Evolutionary conservation across 2,329 filamentous ascomycete genomes (phyloP).

Genomic region (Thielaviopsis populi): DNA sequence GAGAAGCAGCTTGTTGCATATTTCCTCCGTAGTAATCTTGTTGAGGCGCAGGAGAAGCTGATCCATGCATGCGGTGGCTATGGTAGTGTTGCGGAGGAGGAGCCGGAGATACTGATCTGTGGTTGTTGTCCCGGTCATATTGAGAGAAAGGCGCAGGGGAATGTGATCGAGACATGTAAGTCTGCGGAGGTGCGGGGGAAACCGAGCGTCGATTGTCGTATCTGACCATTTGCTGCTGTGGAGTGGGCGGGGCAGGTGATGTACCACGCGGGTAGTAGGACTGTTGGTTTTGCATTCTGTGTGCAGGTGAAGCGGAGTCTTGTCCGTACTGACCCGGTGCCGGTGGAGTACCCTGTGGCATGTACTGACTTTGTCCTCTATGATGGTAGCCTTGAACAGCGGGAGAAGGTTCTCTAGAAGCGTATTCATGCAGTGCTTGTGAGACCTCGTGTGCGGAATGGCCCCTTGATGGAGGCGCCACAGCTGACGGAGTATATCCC

Average conservation of each 20-base stretch:
- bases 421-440: slow-evolving; percentile 19
- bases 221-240: slow-evolving; percentile 12
- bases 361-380: slow-evolving; percentile 16
- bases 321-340: slow-evolving; percentile 21
- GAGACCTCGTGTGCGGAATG: slow-evolving; percentile 20
- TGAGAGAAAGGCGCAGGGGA: slow-evolving; percentile 21
- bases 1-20: slow-evolving; percentile 16
- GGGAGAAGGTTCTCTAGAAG: slow-evolving; percentile 21
- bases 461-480: background rate
- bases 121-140: slow-evolving; percentile 18
- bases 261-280: slow-evolving; percentile 25
- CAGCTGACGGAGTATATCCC: background rate
- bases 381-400: slow-evolving; percentile 22
- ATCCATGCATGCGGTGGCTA: slow-evolving; percentile 21
- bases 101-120: slow-evolving; percentile 15
- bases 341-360: slow-evolving; percentile 22
- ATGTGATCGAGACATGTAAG: slow-evolving; percentile 16
- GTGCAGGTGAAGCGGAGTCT: slow-evolving; percentile 24
- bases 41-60: slow-evolving; percentile 27
- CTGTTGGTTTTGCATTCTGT: slow-evolving; percentile 20
- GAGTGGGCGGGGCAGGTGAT: slow-evolving; percentile 26
- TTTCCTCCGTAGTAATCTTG: slow-evolving; percentile 21
- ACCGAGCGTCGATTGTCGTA: slow-evolving; percentile 20
- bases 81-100: slow-evolving; percentile 11
- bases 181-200: slow-evolving; percentile 15